Percentiles rank a stretch among this genome's conserved stretches.
Evolutionary conservation across 257 asterid species (phyloP).

Genomic region (Rubia yunnanensis): DNA sequence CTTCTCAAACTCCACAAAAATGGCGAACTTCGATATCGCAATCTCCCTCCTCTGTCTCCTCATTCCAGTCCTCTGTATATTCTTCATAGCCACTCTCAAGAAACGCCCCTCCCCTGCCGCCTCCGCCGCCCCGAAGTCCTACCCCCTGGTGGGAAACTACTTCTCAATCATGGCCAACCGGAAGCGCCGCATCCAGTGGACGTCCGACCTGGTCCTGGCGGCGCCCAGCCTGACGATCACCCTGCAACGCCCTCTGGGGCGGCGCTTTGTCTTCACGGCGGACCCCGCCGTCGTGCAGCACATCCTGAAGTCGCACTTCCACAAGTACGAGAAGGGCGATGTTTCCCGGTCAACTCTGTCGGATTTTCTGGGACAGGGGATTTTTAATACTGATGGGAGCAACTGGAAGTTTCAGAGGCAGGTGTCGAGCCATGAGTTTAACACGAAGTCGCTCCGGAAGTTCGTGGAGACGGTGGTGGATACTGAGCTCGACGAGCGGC

Average conservation of each 20-base stretch:
- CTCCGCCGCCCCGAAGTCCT: conserved; percentile 21
- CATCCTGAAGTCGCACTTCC: conserved; percentile 46
- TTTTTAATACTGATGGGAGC: conserved; percentile 51
- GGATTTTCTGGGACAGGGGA: conserved; percentile 62
- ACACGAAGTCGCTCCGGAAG: conserved; percentile 38
- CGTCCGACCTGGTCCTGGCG: conserved; percentile 25
- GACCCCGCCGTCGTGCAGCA: conserved; percentile 56
- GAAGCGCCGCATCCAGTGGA: conserved; percentile 46
- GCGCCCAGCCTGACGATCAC: conserved; percentile 44
- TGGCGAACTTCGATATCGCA: background rate
- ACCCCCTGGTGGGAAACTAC: conserved; percentile 45
- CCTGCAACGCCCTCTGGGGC: conserved; percentile 48
- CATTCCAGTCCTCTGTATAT: conserved; percentile 22
- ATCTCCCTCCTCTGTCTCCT: conserved; percentile 20
- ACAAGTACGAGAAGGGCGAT: conserved; percentile 42
- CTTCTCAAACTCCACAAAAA: background rate
- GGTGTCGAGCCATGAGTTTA: conserved; percentile 55
- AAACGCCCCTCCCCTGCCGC: background rate
- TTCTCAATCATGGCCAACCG: conserved; percentile 28
- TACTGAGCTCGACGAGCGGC: conserved; percentile 30
- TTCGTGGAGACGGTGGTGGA: conserved; percentile 55
- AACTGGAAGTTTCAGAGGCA: conserved; percentile 56
- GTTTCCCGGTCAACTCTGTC: conserved; percentile 14
- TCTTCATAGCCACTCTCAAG: too few relatives aligned
- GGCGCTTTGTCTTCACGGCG: conserved; percentile 39